phyloP scores from a whole-genome alignment of 1,139 yeast species.

The Saccharomyces pastorianus region DNA sequence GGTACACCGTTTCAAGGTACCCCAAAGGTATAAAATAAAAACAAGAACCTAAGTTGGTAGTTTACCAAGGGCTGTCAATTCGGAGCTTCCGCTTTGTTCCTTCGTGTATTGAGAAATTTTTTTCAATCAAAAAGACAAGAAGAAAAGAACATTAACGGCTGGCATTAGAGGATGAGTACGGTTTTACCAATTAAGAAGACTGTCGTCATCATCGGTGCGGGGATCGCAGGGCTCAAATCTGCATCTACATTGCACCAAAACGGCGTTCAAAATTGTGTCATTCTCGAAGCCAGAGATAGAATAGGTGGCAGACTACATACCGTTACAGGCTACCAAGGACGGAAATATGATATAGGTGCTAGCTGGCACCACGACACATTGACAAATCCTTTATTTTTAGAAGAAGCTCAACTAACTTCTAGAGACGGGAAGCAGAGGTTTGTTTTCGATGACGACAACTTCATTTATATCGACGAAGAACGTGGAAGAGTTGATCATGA shows the following conservation, averaged over 20 bases:
- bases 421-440: conserved; percentile 21
- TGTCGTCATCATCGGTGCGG: conserved; percentile 67
- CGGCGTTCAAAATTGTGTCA: conserved; percentile 39
- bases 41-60: not conserved
- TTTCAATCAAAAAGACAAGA: not conserved
- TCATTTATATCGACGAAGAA: conserved; percentile 29
- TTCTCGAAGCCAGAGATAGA: conserved; percentile 52
- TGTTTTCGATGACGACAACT: conserved; percentile 41
- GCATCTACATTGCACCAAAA: conserved; percentile 48
- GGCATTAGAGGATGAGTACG: not conserved
- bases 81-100: not conserved
- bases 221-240: conserved; percentile 73
- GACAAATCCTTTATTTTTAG: conserved; percentile 56
- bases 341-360: conserved; percentile 67
- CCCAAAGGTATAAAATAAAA: not conserved
- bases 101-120: not conserved
- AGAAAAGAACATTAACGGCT: not conserved
- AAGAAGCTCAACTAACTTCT: conserved; percentile 33
- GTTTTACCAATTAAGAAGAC: conserved; percentile 5
- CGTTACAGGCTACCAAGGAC: conserved; percentile 29
- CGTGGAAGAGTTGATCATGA: conserved; percentile 30
- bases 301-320: conserved; percentile 53
- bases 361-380: conserved; percentile 86
- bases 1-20: not conserved
- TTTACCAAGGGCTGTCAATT: not conserved